Conservation (phyloP, 768 basidiomycete species). For the Guyanaporus albipodus region DNA sequence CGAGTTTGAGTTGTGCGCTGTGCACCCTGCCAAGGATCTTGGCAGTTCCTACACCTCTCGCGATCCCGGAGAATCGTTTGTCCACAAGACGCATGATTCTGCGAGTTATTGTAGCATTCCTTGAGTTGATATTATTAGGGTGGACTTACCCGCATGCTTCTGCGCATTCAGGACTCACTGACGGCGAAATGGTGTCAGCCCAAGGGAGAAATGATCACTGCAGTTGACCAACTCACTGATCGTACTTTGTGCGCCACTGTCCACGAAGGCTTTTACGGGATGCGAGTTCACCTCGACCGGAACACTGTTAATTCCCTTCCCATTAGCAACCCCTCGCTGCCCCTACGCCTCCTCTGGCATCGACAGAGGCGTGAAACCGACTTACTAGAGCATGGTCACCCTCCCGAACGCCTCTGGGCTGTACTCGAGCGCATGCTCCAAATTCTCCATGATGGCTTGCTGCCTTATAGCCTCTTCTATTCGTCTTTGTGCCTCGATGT, state of each 20-base stretch:
- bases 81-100: slow-evolving; percentile 96
- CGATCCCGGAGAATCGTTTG: slow-evolving; percentile 81
- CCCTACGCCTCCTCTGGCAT: not conserved
- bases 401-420: slow-evolving; percentile 90
- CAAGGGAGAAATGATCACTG: slow-evolving; percentile 2
- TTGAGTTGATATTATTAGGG: too few species aligned
- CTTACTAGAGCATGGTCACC: slow-evolving; percentile 96
- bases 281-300: slow-evolving; percentile 88
- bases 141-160: slow-evolving; percentile 80
- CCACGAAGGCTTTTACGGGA: slow-evolving; percentile 94
- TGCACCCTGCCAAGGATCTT: slow-evolving; percentile 93
- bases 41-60: slow-evolving; percentile 91
- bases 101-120: too few species aligned
- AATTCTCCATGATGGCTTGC: slow-evolving; percentile 86
- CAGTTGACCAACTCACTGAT: slow-evolving; percentile 63
- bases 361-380: slow-evolving; percentile 13
- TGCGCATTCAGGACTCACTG: slow-evolving; percentile 90
- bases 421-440: slow-evolving; percentile 92
- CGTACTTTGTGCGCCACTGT: slow-evolving; percentile 95
- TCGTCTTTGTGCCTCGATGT: slow-evolving; percentile 85
- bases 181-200: not conserved
- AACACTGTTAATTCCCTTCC: slow-evolving; percentile 47
- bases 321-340: slow-evolving; percentile 10
- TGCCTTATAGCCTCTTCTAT: slow-evolving; percentile 94
- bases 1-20: slow-evolving; percentile 86